These are phyloP conservation scores for Talaromyces sp. DNA, from an alignment of 2,329 filamentous ascomycete species.

Conservation along the genomic window DNA sequence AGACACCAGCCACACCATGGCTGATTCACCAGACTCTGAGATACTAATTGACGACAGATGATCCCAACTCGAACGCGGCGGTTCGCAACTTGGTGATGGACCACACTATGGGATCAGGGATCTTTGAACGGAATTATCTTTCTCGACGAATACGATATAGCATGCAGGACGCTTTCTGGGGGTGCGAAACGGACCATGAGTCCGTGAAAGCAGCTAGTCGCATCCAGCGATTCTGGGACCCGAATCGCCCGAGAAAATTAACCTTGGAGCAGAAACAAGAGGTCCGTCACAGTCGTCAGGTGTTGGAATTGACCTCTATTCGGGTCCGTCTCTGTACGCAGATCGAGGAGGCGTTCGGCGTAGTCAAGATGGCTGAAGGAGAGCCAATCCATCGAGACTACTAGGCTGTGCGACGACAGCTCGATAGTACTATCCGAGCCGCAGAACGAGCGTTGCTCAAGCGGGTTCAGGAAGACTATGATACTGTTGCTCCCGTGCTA, in stretches of 20 bases:
- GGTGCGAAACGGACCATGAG: neutral
- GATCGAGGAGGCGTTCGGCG: neutral
- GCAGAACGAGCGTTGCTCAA: neutral
- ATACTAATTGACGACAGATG: neutral
- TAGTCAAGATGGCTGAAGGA: neutral
- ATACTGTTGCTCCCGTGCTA: neutral
- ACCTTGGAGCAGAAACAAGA: neutral
- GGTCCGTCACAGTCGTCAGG: neutral
- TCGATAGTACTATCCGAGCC: neutral
- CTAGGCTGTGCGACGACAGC: neutral
- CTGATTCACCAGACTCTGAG: neutral
- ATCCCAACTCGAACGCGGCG: neutral
- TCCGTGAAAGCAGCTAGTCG: neutral
- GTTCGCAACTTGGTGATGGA: conserved; percentile 1
- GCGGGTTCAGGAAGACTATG: neutral
- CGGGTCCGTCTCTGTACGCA: neutral
- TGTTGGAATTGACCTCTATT: neutral
- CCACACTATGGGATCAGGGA: neutral
- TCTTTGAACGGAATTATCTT: conserved; percentile 1
- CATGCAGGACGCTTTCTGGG: conserved; percentile 1
- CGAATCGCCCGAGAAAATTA: neutral
- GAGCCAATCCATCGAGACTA: conserved; percentile 2
- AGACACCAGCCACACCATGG: neutral
- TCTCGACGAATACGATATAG: neutral
- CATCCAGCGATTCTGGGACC: neutral